Evolutionary conservation across 2,329 filamentous ascomycete genomes (phyloP), one percentile per base, ranked within the genome.

Genomic region (Monilinia aucupariae): DNA sequence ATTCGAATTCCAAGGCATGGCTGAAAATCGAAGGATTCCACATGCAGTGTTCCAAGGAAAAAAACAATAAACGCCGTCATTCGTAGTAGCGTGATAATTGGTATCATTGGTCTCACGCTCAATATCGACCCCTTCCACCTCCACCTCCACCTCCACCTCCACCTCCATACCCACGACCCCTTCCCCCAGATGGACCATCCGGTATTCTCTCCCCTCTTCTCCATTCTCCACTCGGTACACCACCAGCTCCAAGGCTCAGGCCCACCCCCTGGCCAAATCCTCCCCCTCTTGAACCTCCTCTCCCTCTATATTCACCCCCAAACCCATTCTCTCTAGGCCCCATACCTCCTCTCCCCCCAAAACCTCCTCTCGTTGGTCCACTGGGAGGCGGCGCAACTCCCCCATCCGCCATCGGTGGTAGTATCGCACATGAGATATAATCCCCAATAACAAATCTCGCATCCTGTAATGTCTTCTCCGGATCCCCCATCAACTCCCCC

Each of bases 401-500:
- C 0, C 92, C 92, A 73, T 93, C 88, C 39, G 84, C 78, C 32
- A 89, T 77, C 0, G 91, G 90, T 49, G 90, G 87, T 62, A 93
- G 79, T 64, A 96, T 86, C 6, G 91, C 90, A 74, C 90, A 93
- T 64, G 88, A 88, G 48, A 97, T 81, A 72, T 89, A 96, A 75
- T 97, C 93, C 0, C 93, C 93, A 66, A 94, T 88, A 13, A 96
- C 88, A 71, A 96, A 96, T 27, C 88, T 84, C 41, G 84, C 86
- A 61, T 96, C 90, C 45, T 81, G 81, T 39, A 97, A 77, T 10
- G 90, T 92, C 77, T 88, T 93, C 34, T 86, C 81, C 13, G 85
- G 82, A 34, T 90, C 86, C 7, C 82, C 82, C 41, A 80, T 80
- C 61, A 83, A 75, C 55, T 73, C 73, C 67, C 67, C 70, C 65